Conservation (phyloP, 73 alveolate genomes). For the Stentor roeselii region DNA sequence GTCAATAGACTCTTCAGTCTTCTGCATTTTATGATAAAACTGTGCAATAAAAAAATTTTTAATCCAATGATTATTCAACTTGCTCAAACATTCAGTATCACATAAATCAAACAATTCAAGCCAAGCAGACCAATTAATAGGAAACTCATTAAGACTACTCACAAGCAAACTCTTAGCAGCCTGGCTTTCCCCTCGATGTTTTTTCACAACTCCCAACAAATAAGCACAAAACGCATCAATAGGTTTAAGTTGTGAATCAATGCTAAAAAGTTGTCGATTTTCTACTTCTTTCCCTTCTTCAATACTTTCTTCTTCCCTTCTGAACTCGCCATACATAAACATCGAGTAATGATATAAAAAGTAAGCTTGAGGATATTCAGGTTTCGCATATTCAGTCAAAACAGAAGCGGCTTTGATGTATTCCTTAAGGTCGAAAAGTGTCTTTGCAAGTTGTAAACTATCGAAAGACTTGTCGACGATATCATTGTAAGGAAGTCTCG, state of each 20-base stretch:
- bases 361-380: constrained; percentile 76
- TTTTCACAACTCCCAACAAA: constrained; percentile 88
- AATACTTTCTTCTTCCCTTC: constrained; percentile 83
- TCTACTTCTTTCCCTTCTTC: constrained; percentile 55
- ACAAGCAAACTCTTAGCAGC: constrained; percentile 85
- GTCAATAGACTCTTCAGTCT: constrained; percentile 79
- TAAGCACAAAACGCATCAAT: constrained; percentile 57
- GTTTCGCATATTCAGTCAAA: constrained; percentile 65
- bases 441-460: constrained; percentile 74
- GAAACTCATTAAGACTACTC: constrained; percentile 81
- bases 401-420: constrained; percentile 81
- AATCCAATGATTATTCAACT: constrained; percentile 91
- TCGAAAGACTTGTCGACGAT: constrained; percentile 63
- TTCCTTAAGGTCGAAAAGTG: constrained; percentile 89
- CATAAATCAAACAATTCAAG: constrained; percentile 80
- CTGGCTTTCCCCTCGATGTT: constrained; percentile 76
- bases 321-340: constrained; percentile 73
- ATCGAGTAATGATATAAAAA: constrained; percentile 83
- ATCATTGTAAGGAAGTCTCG: constrained; percentile 53
- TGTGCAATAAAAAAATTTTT: constrained; percentile 86
- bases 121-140: constrained; percentile 98
- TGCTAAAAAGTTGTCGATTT: constrained; percentile 51
- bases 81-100: constrained; percentile 56
- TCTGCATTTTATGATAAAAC: constrained; percentile 81
- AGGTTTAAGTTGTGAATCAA: constrained; percentile 45